phyloP scores from a whole-genome alignment of 2,329 filamentous ascomycete genomes.

The Neoascochyta sp. region DNA sequence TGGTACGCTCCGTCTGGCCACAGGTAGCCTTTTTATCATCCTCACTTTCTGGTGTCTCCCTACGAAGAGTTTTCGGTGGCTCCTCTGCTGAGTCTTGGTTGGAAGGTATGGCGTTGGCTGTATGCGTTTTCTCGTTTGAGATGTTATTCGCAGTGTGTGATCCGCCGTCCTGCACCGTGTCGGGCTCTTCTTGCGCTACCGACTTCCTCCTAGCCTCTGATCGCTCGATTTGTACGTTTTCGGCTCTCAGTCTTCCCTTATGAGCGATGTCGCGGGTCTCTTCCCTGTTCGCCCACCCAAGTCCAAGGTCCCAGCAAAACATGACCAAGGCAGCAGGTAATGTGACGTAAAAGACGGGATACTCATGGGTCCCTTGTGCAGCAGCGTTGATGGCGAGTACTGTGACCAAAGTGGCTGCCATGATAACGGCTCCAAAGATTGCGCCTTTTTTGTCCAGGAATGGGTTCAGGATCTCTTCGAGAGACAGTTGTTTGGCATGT shows the following conservation, averaged over 20 bases:
- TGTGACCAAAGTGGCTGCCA: slow-evolving; percentile 64
- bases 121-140: slow-evolving; percentile 10
- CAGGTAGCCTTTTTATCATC: slow-evolving; percentile 5
- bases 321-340: slow-evolving; percentile 65
- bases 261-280: slow-evolving; percentile 62
- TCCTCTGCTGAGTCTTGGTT: slow-evolving; percentile 6
- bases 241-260: slow-evolving; percentile 51
- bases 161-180: slow-evolving; percentile 5
- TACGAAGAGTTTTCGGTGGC: no score
- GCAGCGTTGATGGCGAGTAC: slow-evolving; percentile 64
- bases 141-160: slow-evolving; percentile 2
- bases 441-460: slow-evolving; percentile 67
- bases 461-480: slow-evolving; percentile 73
- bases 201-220: slow-evolving; percentile 32
- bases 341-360: slow-evolving; percentile 66
- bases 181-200: slow-evolving; percentile 8
- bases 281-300: slow-evolving; percentile 60
- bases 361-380: slow-evolving; percentile 47
- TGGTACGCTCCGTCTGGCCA: slow-evolving; percentile 34
- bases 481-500: slow-evolving; percentile 51
- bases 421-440: slow-evolving; percentile 60
- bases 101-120: slow-evolving; percentile 2
- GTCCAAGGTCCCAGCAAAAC: slow-evolving; percentile 63
- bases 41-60: no score
- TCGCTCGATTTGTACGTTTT: slow-evolving; percentile 38